A percentile compares a stretch with the other conserved stretches of the same genome.
phyloP scores from a whole-genome alignment of 257 asterid species.

The Linaria vulgaris region DNA sequence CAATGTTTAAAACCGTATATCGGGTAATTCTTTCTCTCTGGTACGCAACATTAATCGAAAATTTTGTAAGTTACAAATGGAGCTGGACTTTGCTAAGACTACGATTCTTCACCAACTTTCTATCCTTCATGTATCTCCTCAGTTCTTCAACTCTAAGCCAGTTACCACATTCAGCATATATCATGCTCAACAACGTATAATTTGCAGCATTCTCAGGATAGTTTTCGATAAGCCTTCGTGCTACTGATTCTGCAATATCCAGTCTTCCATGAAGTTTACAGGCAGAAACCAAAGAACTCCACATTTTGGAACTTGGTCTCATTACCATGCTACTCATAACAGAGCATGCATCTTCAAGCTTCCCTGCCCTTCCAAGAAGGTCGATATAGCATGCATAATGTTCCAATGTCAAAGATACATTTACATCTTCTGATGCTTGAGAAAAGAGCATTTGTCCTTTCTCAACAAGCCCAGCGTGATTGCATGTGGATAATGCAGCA shows the following conservation, averaged over 20 bases:
- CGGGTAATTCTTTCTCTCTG: too few relatives aligned
- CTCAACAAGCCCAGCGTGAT: conserved; percentile 56
- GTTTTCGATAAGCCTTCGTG: conserved; percentile 37
- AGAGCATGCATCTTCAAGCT: conserved; percentile 52
- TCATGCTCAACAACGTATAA: conserved; percentile 51
- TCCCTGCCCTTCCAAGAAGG: conserved; percentile 77
- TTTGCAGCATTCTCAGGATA: conserved; percentile 74
- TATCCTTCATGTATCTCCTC: conserved; percentile 47
- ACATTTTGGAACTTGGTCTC: conserved; percentile 38
- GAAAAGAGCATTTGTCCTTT: conserved; percentile 52
- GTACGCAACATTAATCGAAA: background rate
- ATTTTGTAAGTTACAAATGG: background rate
- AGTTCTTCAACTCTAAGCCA: conserved; percentile 65
- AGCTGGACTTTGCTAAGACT: conserved; percentile 58
- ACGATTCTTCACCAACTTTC: conserved; percentile 34
- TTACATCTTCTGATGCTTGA: conserved; percentile 33
- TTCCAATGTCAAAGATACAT: conserved; percentile 36
- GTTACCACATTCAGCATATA: conserved; percentile 58
- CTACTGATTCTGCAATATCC: conserved; percentile 56
- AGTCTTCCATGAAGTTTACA: conserved; percentile 61
- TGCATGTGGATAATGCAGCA: conserved; percentile 55
- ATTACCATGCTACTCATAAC: conserved; percentile 43
- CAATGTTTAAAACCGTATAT: too few relatives aligned
- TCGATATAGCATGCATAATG: conserved; percentile 69
- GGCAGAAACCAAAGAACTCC: conserved; percentile 57